These are phyloP conservation scores for Yamagishiella unicocca DNA, from an alignment of 139 green algal species.

Conservation along the genomic window DNA sequence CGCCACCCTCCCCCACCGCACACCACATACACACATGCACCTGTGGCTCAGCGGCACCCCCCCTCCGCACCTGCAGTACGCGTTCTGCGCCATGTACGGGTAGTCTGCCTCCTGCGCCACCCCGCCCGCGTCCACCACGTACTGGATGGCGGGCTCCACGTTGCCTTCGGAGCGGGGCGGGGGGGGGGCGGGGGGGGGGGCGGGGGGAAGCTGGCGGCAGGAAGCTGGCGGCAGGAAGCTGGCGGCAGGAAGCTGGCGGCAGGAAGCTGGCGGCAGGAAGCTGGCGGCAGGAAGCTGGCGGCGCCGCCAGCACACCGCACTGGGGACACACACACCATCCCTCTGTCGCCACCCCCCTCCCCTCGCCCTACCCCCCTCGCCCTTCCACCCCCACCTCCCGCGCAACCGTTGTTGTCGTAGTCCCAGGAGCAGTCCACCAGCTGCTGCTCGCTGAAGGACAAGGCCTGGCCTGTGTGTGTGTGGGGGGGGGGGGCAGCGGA, in stretches of 20 bases:
- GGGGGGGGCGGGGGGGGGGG: background rate
- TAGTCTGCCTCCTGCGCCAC: slow-evolving; percentile 62
- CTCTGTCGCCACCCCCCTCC: background rate
- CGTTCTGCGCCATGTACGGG: slow-evolving; percentile 68
- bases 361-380: background rate
- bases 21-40: too few relatives aligned
- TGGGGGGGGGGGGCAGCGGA: background rate
- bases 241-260: too few relatives aligned
- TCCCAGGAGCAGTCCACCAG: slow-evolving; percentile 79
- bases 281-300: too few relatives aligned
- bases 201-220: too few relatives aligned
- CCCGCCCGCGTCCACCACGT: slow-evolving; percentile 55
- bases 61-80: slow-evolving; percentile 49
- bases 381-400: slow-evolving; percentile 14
- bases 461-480: slow-evolving; percentile 44
- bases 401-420: slow-evolving; percentile 61
- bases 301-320: too few relatives aligned
- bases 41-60: too few relatives aligned
- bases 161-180: background rate
- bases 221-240: too few relatives aligned
- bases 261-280: too few relatives aligned
- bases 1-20: background rate
- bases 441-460: slow-evolving; percentile 76
- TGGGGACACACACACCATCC: background rate
- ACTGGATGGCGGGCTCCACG: slow-evolving; percentile 55